A percentile compares a stretch with the other conserved stretches of the same genome.
Conservation (phyloP, 2,329 filamentous ascomycete genomes). For the Tolypocladium capitatum region DNA sequence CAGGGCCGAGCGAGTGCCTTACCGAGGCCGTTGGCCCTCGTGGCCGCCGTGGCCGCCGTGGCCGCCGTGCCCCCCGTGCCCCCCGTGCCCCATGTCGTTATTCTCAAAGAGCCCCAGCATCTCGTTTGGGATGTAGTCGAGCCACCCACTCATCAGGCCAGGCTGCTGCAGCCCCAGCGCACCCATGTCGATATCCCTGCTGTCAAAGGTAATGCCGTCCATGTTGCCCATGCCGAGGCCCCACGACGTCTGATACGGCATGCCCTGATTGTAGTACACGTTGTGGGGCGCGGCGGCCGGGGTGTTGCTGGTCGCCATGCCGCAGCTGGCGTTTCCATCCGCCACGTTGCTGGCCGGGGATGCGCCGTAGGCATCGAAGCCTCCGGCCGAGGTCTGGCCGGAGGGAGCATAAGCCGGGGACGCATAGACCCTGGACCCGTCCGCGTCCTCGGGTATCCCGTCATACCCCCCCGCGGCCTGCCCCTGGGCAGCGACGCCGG, state of each 20-base stretch:
- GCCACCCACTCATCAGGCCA: constrained; percentile 57
- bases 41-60: constrained; percentile 6
- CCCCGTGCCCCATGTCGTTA: constrained; percentile 14
- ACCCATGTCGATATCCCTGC: constrained; percentile 64
- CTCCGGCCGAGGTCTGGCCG: constrained; percentile 25
- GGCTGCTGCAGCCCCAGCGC: constrained; percentile 42
- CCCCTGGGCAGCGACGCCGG: constrained; percentile 7
- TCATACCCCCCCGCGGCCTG: constrained; percentile 17
- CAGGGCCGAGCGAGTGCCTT: not conserved
- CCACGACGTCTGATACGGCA: constrained; percentile 18
- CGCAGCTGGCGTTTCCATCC: constrained; percentile 11
- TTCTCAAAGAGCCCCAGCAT: constrained; percentile 43
- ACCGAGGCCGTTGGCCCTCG: not conserved
- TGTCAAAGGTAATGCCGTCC: constrained; percentile 56
- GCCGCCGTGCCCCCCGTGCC: constrained; percentile 9
- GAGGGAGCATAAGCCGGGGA: constrained; percentile 24
- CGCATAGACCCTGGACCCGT: constrained; percentile 20
- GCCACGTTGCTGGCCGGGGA: constrained; percentile 29
- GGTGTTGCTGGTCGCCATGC: not conserved
- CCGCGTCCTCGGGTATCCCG: constrained; percentile 13
- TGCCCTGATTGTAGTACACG: constrained; percentile 15
- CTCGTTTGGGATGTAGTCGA: constrained; percentile 59
- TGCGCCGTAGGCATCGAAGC: constrained; percentile 28
- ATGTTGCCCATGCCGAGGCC: constrained; percentile 19
- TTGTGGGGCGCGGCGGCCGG: constrained; percentile 1